These are phyloP conservation scores for Boletus bicolor DNA, from an alignment of 768 basidiomycete genomes.

Conservation along the genomic window DNA sequence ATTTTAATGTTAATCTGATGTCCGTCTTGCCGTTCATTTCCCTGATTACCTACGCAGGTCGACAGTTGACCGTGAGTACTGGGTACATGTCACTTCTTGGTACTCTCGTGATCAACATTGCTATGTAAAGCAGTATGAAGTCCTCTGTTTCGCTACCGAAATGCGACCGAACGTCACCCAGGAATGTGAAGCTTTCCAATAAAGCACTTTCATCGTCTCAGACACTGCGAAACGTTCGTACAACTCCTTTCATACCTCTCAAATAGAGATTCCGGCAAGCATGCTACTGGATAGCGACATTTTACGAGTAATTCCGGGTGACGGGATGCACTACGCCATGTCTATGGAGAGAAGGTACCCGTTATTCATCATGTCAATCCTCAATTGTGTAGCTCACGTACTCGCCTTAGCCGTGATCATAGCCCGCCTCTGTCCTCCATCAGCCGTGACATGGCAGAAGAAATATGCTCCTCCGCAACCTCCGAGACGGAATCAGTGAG, in stretches of 20 bases:
- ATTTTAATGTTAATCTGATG: neutral
- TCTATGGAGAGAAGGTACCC: conserved; percentile 5
- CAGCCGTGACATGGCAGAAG: conserved; percentile 17
- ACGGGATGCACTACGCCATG: neutral
- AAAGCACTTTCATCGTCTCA: conserved; percentile 20
- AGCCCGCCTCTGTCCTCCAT: conserved; percentile 19
- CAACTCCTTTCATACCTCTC: neutral
- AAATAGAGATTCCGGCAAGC: neutral
- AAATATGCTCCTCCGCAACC: conserved; percentile 2
- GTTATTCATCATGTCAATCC: neutral
- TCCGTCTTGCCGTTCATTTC: conserved; percentile 18
- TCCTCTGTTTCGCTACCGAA: conserved; percentile 27
- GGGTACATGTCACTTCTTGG: neutral
- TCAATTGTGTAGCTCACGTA: neutral
- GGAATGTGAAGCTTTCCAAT: conserved; percentile 7
- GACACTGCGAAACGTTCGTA: neutral
- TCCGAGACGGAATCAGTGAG: neutral
- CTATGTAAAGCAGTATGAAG: conserved; percentile 27
- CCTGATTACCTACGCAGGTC: conserved; percentile 19
- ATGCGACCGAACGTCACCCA: conserved; percentile 24
- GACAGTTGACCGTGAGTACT: conserved; percentile 24
- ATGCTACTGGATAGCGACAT: conserved; percentile 16
- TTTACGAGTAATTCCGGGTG: conserved; percentile 16
- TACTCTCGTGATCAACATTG: neutral
- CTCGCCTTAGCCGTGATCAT: too few species aligned